Evolutionary conservation across 352 stramenopile species (phyloP).

Genomic region (Phytopythium litorale): DNA sequence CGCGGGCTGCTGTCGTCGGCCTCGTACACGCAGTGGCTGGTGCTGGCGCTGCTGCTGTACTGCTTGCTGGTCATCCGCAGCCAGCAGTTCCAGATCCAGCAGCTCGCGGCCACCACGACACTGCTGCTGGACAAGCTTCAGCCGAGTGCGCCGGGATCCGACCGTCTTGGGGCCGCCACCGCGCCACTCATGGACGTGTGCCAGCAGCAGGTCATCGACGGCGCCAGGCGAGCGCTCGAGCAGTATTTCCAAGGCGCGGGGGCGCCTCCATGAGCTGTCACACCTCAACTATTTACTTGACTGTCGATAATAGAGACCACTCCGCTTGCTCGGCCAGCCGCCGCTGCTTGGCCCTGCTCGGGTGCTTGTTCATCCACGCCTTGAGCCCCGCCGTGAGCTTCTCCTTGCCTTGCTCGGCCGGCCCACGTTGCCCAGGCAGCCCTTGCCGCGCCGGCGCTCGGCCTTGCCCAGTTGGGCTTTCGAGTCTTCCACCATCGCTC

Average conservation of each 20-base stretch:
- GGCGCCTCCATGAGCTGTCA: not conserved
- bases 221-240: slow-evolving; percentile 21
- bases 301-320: not conserved
- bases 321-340: not conserved
- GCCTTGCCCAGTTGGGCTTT: not conserved
- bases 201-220: slow-evolving; percentile 17
- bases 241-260: slow-evolving; percentile 18
- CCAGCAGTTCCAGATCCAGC: slow-evolving; percentile 42
- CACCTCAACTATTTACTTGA: not conserved
- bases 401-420: not conserved
- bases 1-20: slow-evolving; percentile 7
- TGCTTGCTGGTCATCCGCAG: slow-evolving; percentile 30
- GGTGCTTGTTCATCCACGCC: not conserved
- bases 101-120: slow-evolving; percentile 31
- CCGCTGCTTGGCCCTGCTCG: not conserved
- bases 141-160: slow-evolving; percentile 7
- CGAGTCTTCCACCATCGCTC: not conserved
- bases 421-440: slow-evolving; percentile 6
- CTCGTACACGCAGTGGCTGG: slow-evolving; percentile 23
- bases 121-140: slow-evolving; percentile 32
- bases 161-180: slow-evolving; percentile 9
- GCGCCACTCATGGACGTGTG: slow-evolving; percentile 23
- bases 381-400: not conserved
- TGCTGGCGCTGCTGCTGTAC: slow-evolving; percentile 33
- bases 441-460: not conserved